These are phyloP conservation scores for Orobanche coerulescens DNA, from an alignment of 257 asterid genomes.

Conservation along the genomic window DNA sequence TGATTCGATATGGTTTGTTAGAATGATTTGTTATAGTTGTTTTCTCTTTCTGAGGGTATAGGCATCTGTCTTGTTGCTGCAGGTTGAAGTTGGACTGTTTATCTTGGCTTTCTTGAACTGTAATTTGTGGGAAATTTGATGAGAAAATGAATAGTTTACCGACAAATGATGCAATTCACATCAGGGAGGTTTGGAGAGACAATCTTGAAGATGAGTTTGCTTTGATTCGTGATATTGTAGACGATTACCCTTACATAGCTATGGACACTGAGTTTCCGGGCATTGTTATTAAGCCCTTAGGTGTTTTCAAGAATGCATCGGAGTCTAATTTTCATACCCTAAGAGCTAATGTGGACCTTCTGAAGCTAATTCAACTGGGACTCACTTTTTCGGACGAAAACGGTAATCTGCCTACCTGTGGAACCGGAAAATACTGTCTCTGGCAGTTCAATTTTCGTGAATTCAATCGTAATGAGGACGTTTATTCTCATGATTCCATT, in stretches of 20 bases:
- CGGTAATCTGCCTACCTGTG: constrained; percentile 39
- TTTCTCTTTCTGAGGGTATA: neutral
- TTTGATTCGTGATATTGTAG: constrained; percentile 23
- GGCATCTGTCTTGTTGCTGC: no score
- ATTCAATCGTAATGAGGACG: constrained; percentile 26
- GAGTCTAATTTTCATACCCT: constrained; percentile 21
- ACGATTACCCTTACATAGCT: constrained; percentile 31
- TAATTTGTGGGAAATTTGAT: neutral
- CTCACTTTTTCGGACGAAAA: constrained; percentile 30
- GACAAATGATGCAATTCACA: constrained; percentile 5
- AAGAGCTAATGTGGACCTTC: constrained; percentile 32
- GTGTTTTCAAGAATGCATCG: constrained; percentile 20
- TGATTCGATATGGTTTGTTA: constrained; percentile 1
- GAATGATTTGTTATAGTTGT: neutral
- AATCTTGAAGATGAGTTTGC: constrained; percentile 22
- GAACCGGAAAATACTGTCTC: constrained; percentile 29
- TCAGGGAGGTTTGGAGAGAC: constrained; percentile 24
- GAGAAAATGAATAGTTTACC: constrained; percentile 13
- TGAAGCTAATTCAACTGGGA: constrained; percentile 36
- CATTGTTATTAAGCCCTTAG: constrained; percentile 26
- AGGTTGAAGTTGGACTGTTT: constrained; percentile 1
- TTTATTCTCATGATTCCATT: constrained; percentile 31
- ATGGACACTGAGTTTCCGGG: constrained; percentile 18
- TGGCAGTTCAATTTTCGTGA: constrained; percentile 41
- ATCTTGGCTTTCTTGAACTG: neutral